Conservation (phyloP, 106 monocot genomes). For the Allium cepa region DNA sequence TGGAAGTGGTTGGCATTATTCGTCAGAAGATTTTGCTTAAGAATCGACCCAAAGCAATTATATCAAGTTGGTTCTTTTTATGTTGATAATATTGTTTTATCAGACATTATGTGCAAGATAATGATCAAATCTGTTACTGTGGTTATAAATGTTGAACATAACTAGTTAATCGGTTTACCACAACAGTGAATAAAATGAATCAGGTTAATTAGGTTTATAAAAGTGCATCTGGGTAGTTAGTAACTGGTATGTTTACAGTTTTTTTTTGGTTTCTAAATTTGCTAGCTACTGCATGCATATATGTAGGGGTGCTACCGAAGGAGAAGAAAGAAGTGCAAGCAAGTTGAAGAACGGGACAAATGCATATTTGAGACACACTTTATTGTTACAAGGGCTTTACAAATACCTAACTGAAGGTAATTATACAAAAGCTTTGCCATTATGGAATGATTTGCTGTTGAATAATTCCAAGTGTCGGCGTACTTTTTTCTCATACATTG, state of each 20-base stretch:
- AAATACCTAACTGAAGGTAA: too few relatives aligned
- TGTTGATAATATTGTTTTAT: background rate
- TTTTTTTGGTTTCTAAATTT: background rate
- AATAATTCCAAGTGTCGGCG: too few relatives aligned
- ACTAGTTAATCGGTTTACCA: background rate
- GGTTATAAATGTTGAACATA: background rate
- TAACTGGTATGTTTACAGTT: background rate
- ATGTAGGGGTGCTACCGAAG: background rate
- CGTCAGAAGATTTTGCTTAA: conserved; percentile 85
- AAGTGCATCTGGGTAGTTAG: background rate
- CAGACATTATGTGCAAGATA: background rate
- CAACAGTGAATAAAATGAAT: background rate
- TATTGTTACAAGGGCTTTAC: too few relatives aligned
- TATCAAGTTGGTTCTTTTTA: conserved; percentile 44
- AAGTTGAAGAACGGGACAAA: background rate
- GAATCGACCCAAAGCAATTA: conserved; percentile 71
- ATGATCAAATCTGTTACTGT: background rate
- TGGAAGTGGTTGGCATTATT: conserved; percentile 80
- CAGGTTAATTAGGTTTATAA: background rate
- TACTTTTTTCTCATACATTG: too few relatives aligned
- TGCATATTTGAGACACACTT: too few relatives aligned
- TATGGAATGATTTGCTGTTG: too few relatives aligned
- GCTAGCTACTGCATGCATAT: background rate
- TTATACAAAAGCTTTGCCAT: too few relatives aligned
- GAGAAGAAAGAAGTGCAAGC: conserved; percentile 6